Evolutionary conservation across 257 asterid species (phyloP).

Genomic region (Vinca minor): DNA sequence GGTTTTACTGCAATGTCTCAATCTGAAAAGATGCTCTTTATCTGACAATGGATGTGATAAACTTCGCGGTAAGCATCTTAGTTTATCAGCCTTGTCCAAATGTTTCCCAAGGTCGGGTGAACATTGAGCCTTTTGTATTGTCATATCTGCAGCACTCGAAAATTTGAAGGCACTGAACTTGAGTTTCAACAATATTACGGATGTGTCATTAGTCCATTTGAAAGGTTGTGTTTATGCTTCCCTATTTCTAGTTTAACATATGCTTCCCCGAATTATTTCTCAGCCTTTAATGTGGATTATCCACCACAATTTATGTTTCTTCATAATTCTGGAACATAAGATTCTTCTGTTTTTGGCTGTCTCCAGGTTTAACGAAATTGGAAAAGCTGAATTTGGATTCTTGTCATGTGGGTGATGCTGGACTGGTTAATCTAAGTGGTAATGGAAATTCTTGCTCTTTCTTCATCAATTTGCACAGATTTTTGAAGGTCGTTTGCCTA

Average conservation of each 20-base stretch:
- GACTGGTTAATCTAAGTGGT: slow-evolving; percentile 55
- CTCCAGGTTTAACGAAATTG: slow-evolving; percentile 42
- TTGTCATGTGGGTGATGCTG: slow-evolving; percentile 42
- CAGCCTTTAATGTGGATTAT: background rate
- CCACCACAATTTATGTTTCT: background rate
- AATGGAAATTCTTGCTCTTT: background rate
- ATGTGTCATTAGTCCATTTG: slow-evolving; percentile 60
- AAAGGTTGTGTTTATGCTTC: slow-evolving; percentile 39
- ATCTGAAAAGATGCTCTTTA: slow-evolving; percentile 68
- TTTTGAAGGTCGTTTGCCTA: background rate
- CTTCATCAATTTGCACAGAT: background rate
- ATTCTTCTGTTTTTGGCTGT: background rate
- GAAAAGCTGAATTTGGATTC: slow-evolving; percentile 51
- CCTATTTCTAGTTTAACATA: background rate
- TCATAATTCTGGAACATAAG: background rate
- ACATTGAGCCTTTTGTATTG: background rate
- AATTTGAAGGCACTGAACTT: slow-evolving; percentile 65
- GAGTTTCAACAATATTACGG: slow-evolving; percentile 67
- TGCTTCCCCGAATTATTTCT: no score
- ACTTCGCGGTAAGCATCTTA: slow-evolving; percentile 41
- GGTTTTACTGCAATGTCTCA: slow-evolving; percentile 44
- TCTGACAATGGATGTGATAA: slow-evolving; percentile 62
- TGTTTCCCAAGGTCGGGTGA: background rate
- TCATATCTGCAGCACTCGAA: slow-evolving; percentile 37
- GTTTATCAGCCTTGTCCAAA: background rate